phyloP scores from a whole-genome alignment of 2,329 filamentous ascomycete genomes.

The Thelonectria rubi region DNA sequence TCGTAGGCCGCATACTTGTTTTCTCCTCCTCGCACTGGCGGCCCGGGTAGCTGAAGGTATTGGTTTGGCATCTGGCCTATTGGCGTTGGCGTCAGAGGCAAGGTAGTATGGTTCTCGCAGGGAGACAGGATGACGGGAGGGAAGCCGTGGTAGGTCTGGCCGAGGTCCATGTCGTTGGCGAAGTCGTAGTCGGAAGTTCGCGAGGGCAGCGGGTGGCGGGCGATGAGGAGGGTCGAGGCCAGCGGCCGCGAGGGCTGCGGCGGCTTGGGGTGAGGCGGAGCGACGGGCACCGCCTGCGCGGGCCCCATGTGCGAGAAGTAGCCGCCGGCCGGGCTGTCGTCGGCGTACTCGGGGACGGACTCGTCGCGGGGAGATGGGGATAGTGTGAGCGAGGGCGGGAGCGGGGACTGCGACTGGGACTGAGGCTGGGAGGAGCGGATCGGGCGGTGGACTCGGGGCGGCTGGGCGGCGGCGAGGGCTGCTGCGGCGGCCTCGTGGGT shows the following conservation, averaged over 20 bases:
- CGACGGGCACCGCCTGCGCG: background rate
- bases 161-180: background rate
- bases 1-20: conserved; percentile 2
- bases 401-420: too few species aligned
- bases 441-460: background rate
- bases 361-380: background rate
- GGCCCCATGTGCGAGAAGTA: background rate
- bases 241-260: background rate
- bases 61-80: background rate
- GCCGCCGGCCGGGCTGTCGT: background rate
- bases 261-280: background rate
- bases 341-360: background rate
- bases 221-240: background rate
- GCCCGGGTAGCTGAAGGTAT: background rate
- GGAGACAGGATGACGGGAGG: too few species aligned
- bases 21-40: background rate
- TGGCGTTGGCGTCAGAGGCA: too few species aligned
- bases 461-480: background rate
- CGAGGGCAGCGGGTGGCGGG: background rate
- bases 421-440: background rate
- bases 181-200: background rate
- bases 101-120: background rate
- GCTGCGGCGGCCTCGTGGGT: background rate
- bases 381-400: background rate
- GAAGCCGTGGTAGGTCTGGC: background rate